Base-by-base conservation (phyloP, 106 monocot genomes). In the Acorus gramineus region DNA sequence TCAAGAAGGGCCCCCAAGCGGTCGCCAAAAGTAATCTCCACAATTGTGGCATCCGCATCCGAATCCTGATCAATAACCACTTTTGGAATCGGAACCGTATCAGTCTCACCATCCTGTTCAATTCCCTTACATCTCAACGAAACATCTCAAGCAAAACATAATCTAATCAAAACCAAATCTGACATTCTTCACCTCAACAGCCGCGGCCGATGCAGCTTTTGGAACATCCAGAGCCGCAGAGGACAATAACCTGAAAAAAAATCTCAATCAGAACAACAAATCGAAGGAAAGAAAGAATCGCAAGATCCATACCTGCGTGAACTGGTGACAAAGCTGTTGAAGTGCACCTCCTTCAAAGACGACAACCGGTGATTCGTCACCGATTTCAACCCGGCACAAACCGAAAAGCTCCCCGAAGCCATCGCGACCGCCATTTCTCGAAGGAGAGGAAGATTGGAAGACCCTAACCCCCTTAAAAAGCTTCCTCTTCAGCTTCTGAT, bases 21-120 rank as follows among this genome's bases (percentile, higher is more conserved):
- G 71, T 96, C 91, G 6, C 96, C 96, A 73, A 91, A 96, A 11
- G 90, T 96, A 56, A 96, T 68, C 65, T 96, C 90, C 8, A 96
- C 96, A 62, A 96, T 70, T 11, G 96, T 96, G 59, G 87, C 75
- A 81, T 96, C 77, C 14, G 96, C 82, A 66, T 96, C 96, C 4
- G 90, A 87, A 60, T 96, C 96, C 60, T 90, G 87, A 78, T 96
- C 91, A 72, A 96, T 96, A 60, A 85, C 81, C 64, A 96, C 91
- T 79, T 85, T 96, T 2, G 96, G 96, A 51, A 70, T 91, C 10
- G 96, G 96, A 81, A 91, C 71, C n/a, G 65, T 72, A 61, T 85
- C 80, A 14, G 84, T 76, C 44, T 60, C 78, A 43, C 12, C 85
- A 46, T 77, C 46, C 76, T 86, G 62, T 77, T 84, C 89, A 89